Evolutionary conservation across 441 rosid genomes (phyloP).

Genomic region (Adansonia madagascariensis): DNA sequence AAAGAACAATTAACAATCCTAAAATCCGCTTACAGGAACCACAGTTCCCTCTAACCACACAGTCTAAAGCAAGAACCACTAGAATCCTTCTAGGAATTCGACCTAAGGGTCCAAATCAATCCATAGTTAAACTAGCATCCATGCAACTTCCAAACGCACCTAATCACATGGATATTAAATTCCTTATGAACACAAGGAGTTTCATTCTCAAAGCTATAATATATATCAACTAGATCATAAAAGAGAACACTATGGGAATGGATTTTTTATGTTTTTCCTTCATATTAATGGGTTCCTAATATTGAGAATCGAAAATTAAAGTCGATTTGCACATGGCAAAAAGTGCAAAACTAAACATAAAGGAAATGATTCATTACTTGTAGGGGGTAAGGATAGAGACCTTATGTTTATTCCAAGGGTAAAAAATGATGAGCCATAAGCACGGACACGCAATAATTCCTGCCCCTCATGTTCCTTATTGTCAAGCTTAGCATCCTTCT

Average conservation of each 20-base stretch:
- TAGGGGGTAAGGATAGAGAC: constrained; percentile 45
- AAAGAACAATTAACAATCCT: not conserved
- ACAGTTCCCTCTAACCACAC: not conserved
- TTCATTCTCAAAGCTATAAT: not conserved
- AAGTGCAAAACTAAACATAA: not conserved
- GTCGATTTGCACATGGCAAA: not conserved
- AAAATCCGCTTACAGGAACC: not conserved
- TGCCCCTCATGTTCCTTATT: constrained; percentile 58
- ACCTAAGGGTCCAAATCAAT: not conserved
- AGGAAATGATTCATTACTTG: not conserved
- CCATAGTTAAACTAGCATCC: not conserved
- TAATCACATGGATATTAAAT: not conserved
- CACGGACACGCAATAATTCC: constrained; percentile 80
- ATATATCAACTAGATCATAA: not conserved
- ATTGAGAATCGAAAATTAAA: not conserved
- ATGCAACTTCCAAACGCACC: not conserved
- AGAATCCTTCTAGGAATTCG: not conserved
- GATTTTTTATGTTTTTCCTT: not conserved
- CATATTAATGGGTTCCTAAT: not conserved
- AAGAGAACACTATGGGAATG: not conserved
- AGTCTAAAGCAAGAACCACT: constrained; percentile 10
- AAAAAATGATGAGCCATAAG: constrained; percentile 89
- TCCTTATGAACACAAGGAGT: not conserved
- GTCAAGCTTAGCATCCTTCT: constrained; percentile 57
- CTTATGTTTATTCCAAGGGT: constrained; percentile 93